Evolutionary conservation across 345 rosid species (phyloP).

Genomic region (Citrus hindsii): DNA sequence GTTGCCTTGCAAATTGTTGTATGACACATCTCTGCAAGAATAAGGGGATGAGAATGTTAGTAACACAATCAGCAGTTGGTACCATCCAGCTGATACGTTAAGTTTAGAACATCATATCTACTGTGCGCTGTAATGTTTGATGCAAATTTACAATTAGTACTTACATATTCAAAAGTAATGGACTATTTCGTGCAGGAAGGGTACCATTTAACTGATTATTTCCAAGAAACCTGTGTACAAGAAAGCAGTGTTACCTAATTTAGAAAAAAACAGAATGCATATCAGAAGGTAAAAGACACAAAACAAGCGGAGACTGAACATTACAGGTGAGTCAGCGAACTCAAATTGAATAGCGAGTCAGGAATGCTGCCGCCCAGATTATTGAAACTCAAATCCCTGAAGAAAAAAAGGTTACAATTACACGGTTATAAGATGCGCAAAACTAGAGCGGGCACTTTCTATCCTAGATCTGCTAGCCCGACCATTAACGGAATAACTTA

Average conservation of each 20-base stretch:
- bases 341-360: conserved; percentile 34
- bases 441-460: too few relatives aligned
- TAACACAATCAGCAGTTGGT: neutral
- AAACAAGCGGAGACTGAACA: conserved; percentile 9
- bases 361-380: conserved; percentile 40
- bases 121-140: too few relatives aligned
- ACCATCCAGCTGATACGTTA: too few relatives aligned
- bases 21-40: conserved; percentile 67
- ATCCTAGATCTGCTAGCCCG: too few relatives aligned
- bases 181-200: conserved; percentile 46
- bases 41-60: neutral
- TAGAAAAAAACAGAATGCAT: neutral
- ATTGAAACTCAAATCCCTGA: conserved; percentile 67
- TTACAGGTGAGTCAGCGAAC: conserved; percentile 50
- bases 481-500: conserved; percentile 30
- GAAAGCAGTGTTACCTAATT: conserved; percentile 16
- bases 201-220: conserved; percentile 49
- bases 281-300: neutral
- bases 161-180: conserved; percentile 52
- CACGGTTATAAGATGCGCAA: neutral
- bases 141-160: conserved; percentile 13
- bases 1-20: conserved; percentile 61
- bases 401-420: conserved; percentile 1
- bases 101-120: too few relatives aligned
- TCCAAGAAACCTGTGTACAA: conserved; percentile 56